Evolutionary conservation across 768 basidiomycete genomes (phyloP), one percentile per base, ranked within the genome.

Genomic region (Amanita muscaria): DNA sequence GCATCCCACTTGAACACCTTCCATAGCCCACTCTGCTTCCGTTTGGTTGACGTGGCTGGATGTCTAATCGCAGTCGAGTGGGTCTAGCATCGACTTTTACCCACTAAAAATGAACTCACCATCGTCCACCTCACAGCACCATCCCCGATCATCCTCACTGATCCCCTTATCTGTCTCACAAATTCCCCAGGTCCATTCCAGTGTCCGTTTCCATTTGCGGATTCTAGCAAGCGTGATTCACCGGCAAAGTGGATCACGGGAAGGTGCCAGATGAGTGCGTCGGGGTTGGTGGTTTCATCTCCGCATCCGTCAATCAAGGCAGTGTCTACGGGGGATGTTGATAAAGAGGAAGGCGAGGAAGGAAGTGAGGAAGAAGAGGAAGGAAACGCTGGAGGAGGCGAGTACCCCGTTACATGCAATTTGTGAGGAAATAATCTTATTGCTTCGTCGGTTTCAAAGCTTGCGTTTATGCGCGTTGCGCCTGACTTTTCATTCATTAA

Each of bases 1-100:
- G 2, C 69, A 69, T 10, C 79, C 79, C 9, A 79, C 56, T 48
- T 80, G 78, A 0, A 80, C 60, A n/a, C 67, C 73, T 48, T 80
- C 77, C 10, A 66, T 70, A 1, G 62, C 58, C 78, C 77, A 80
- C 49, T 76, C 69, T 0, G 68, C 61, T 4, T 48, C 48, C 15
- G 56, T 53, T 14, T 66, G 58, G 9, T 62, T 61, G 0, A 58
- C 42, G 12, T 60, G 48, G 16, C 50, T 57, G 3, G 68, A 64
- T 1, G 56, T 25, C 38, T 40, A 15, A 21, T 21, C 6, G 23
- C n/a, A n/a, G n/a, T n/a, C n/a, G n/a, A n/a, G n/a, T n/a, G n/a
- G n/a, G n/a, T n/a, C n/a, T n/a, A n/a, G n/a, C n/a, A n/a, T n/a
- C n/a, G n/a, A n/a, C n/a, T n/a, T n/a, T n/a, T n/a, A n/a, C n/a